Base-by-base conservation (phyloP, 768 basidiomycete genomes). In the Mrakia frigida region DNA sequence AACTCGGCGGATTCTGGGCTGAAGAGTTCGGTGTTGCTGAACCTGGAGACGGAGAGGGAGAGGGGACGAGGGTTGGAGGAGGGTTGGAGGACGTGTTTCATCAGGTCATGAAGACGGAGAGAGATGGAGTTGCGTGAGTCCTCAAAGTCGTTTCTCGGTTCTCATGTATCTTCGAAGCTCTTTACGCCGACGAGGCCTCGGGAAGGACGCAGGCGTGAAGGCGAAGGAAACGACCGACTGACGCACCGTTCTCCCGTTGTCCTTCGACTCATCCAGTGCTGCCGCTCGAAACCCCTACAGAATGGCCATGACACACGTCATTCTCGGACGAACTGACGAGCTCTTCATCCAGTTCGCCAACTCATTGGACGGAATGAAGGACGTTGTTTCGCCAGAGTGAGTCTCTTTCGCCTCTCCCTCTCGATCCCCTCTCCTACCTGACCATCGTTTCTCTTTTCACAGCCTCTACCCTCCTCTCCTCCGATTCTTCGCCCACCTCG, bases 401-500 rank as follows among this genome's bases (percentile, higher is more conserved):
- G 83, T 79, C 2, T 16, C n/a, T n/a, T n/a, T 46, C 16, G 28
- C 9, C 23, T 35, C 35, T 35, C 37, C 21, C 14, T 67, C 23
- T 7, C 9, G 5, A 1, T 28, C 2, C 1, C 10, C 39, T 69
- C 53, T 4, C 6, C n/a, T 31, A 10, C 14, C 65, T n/a, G 7
- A 46, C 52, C 11, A 16, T 67, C 56, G 43, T 46, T 33, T 11
- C 25, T 28, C 37, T 53, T 35, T n/a, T 70, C 61, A 4, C 61
- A 82, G 81, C 67, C 80, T 82, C 61, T 78, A 81, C 1, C 92
- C 92, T 79, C 89, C 84, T 18, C 79, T 83, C 3, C 73, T 83
- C 46, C 77, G 94, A 5, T 99, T 98, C 85, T 97, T 96, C 81
- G 91, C 94, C 0, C 96, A 99, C 81, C 85, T 98, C 33, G 93